Conservation (phyloP, 2,329 filamentous ascomycete genomes). For the Verticillium albo-atrum region DNA sequence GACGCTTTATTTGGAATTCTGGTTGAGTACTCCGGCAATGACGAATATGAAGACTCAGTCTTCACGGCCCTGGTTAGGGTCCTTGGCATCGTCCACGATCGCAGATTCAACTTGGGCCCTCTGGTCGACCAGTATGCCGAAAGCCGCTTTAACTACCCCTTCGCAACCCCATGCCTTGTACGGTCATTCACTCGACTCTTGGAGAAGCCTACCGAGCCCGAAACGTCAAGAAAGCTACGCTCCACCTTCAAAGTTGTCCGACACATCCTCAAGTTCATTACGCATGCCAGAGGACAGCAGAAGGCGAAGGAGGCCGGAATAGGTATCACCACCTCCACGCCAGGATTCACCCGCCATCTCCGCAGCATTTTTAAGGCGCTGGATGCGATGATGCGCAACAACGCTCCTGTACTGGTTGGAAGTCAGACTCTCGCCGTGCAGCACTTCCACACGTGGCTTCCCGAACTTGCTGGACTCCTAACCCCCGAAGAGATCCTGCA, state of each 20-base stretch:
- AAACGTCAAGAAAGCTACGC: conserved; percentile 77
- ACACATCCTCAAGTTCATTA: conserved; percentile 91
- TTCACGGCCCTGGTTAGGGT: conserved; percentile 89
- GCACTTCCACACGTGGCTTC: conserved; percentile 96
- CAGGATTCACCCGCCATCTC: conserved; percentile 75
- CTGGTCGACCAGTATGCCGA: conserved; percentile 90
- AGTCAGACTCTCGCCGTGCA: conserved; percentile 94
- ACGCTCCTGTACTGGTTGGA: conserved; percentile 79
- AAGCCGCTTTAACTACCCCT: conserved; percentile 86
- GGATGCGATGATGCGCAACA: conserved; percentile 84
- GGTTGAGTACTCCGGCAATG: conserved; percentile 84
- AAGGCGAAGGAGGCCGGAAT: conserved; percentile 84
- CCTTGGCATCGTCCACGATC: conserved; percentile 88
- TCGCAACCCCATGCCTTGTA: conserved; percentile 83
- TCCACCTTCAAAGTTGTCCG: conserved; percentile 93
- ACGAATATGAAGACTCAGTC: conserved; percentile 87
- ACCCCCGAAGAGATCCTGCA: conserved; percentile 81
- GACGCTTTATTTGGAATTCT: conserved; percentile 88
- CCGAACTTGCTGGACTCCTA: conserved; percentile 75
- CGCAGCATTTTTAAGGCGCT: conserved; percentile 85
- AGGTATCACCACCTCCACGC: conserved; percentile 71
- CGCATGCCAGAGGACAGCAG: conserved; percentile 81
- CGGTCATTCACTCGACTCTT: conserved; percentile 82
- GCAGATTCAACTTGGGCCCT: conserved; percentile 85
- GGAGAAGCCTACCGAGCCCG: conserved; percentile 75